Base-by-base conservation (phyloP, 2,329 filamentous ascomycete genomes). In the Aspergillus sp. region DNA sequence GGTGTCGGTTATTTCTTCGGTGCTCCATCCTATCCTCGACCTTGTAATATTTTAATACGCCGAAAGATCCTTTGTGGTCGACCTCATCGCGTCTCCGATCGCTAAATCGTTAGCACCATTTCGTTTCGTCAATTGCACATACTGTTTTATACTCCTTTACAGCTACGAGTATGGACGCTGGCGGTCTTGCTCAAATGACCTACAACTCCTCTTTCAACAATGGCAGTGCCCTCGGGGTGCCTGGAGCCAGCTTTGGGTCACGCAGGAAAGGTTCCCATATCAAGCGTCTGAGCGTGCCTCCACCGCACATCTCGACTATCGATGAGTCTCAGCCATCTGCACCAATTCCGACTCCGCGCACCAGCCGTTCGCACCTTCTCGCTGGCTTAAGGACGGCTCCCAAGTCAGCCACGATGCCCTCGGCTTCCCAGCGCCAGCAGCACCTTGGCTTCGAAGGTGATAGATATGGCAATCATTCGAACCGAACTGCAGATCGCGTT, bases 151-250 rank as follows among this genome's bases (percentile, higher is more conserved):
- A 59, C 61, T 62, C 62, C 54, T 70, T 62, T 58, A 71, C 59
- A 64, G 73, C 62, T 55, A 68, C 70, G 77, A 78, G 77, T 75
- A 79, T 96, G 89, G 90, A 96, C 94, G 89, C 94, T 87, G 94
- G 94, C 86, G 92, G 92, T 95, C 91, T 96, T 84, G 90, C 92
- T 95, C 92, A 96, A 86, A 98, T 98, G 94, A 91, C 92, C 82
- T 94, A 92, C 84, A 91, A 88, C 78, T 90, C 90, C 77, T 81
- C 85, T 76, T 83, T 89, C 77, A 83, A 86, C 73, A 83, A 86
- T 74, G 86, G 86, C 71, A 75, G 71, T 77, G 88, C 87, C 70
- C 83, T 96, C 70, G 87, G 88, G 73, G 87, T 91, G 80, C 90
- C 92, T 56, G 83, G 86, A 64, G 87, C 90, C 66, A 91, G 92